Conservation (phyloP, 2,329 filamentous ascomycete species). For the Dothiorella sarmentorum region DNA sequence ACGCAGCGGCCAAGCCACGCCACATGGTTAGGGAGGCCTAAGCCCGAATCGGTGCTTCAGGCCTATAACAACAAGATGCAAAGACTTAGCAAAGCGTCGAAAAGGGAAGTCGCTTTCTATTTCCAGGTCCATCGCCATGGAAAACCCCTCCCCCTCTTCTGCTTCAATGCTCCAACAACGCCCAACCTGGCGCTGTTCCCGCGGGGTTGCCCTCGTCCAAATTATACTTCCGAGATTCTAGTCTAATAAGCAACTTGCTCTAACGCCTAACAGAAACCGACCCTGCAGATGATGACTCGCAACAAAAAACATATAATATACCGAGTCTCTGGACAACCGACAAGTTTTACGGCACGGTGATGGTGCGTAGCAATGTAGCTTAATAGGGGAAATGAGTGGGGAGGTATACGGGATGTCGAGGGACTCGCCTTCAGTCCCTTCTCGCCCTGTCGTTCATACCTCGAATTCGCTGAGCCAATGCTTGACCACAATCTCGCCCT, state of each 20-base stretch:
- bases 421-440: background rate
- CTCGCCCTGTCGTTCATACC: conserved; percentile 39
- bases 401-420: background rate
- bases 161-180: background rate
- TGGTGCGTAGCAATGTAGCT: too few relatives aligned
- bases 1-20: background rate
- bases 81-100: background rate
- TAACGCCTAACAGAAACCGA: background rate
- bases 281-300: background rate
- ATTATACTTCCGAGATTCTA: background rate
- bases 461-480: conserved; percentile 81
- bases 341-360: background rate
- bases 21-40: background rate
- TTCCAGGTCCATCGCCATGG: background rate
- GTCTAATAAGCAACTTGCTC: background rate
- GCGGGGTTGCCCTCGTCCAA: background rate
- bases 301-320: background rate
- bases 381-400: background rate
- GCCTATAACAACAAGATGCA: background rate
- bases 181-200: background rate
- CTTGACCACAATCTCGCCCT: conserved; percentile 72
- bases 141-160: background rate
- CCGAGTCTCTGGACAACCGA: background rate
- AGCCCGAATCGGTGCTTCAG: background rate
- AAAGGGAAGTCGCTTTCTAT: background rate